These are phyloP conservation scores for Pulveroboletus sp. DNA, from an alignment of 1,284 basidiomycete genomes.

Conservation along the genomic window DNA sequence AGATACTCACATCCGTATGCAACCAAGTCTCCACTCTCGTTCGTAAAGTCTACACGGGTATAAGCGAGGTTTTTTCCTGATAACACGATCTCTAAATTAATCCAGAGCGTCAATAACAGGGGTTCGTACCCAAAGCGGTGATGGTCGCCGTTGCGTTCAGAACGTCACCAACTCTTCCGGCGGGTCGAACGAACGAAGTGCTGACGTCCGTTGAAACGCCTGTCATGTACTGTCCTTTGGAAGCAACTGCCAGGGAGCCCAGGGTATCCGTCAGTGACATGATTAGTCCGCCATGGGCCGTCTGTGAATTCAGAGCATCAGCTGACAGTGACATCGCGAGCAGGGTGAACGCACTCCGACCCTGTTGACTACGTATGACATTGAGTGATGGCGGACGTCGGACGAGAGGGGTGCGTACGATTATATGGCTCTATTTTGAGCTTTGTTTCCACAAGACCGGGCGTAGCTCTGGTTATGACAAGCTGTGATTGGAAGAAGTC, in stretches of 20 bases:
- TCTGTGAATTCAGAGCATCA: slow-evolving; percentile 24
- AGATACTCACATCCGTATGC: slow-evolving; percentile 75
- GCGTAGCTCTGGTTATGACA: slow-evolving; percentile 59
- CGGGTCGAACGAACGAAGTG: slow-evolving; percentile 78
- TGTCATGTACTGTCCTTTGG: slow-evolving; percentile 83
- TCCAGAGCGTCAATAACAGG: background rate
- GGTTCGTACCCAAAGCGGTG: slow-evolving; percentile 58
- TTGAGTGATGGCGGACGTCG: background rate
- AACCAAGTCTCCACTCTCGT: slow-evolving; percentile 68
- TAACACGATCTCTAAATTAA: background rate
- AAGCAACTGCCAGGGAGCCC: slow-evolving; percentile 81
- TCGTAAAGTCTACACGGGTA: slow-evolving; percentile 78
- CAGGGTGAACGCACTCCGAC: slow-evolving; percentile 56
- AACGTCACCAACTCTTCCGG: slow-evolving; percentile 64
- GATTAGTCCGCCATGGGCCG: slow-evolving; percentile 84
- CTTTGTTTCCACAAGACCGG: slow-evolving; percentile 65
- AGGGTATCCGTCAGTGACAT: slow-evolving; percentile 84
- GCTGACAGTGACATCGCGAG: background rate
- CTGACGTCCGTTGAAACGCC: slow-evolving; percentile 88
- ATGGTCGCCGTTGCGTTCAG: slow-evolving; percentile 63
- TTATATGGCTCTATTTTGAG: slow-evolving; percentile 75
- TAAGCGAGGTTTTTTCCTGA: slow-evolving; percentile 83
- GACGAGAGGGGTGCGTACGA: slow-evolving; percentile 43
- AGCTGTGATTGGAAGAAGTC: slow-evolving; percentile 45
- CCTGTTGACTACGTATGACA: slow-evolving; percentile 56